phyloP scores from a whole-genome alignment of 371 early-diverging fungal species.

The Blakeslea trispora region DNA sequence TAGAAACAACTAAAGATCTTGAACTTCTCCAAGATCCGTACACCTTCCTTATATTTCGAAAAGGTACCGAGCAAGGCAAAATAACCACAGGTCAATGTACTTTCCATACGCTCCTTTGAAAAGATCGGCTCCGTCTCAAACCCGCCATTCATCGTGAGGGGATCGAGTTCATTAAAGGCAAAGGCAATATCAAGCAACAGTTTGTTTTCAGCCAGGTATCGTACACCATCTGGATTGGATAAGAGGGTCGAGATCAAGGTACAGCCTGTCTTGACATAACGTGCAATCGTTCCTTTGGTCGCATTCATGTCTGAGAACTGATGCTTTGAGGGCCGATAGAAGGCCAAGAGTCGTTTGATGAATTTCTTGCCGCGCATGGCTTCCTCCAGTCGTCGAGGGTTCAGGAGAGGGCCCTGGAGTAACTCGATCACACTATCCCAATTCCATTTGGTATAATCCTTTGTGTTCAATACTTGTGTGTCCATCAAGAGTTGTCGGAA shows the following conservation, averaged over 20 bases:
- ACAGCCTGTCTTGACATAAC: constrained; percentile 65
- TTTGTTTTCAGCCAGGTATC: constrained; percentile 69
- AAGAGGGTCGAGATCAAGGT: constrained; percentile 65
- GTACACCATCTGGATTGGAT: constrained; percentile 65
- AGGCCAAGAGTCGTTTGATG: constrained; percentile 73
- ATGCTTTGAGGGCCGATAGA: constrained; percentile 75
- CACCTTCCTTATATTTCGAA: constrained; percentile 67
- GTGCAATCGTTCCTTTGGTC: constrained; percentile 49
- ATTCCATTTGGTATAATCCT: constrained; percentile 82
- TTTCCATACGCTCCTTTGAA: constrained; percentile 75
- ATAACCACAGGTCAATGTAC: constrained; percentile 74
- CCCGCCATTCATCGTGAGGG: constrained; percentile 31
- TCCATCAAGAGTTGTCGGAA: constrained; percentile 68
- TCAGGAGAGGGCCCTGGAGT: constrained; percentile 74
- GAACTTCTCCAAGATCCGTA: constrained; percentile 72
- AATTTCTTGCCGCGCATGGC: constrained; percentile 75
- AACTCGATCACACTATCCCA: constrained; percentile 80
- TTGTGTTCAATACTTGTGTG: constrained; percentile 72
- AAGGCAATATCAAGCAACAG: constrained; percentile 68
- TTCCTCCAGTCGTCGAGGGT: constrained; percentile 78
- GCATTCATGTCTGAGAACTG: constrained; percentile 72
- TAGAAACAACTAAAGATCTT: constrained; percentile 82
- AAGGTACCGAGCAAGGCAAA: constrained; percentile 77
- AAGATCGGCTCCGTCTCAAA: constrained; percentile 72
- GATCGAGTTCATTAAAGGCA: constrained; percentile 73